Base-by-base conservation (phyloP, 139 green algal genomes). In the Ettlia oleoabundans region DNA sequence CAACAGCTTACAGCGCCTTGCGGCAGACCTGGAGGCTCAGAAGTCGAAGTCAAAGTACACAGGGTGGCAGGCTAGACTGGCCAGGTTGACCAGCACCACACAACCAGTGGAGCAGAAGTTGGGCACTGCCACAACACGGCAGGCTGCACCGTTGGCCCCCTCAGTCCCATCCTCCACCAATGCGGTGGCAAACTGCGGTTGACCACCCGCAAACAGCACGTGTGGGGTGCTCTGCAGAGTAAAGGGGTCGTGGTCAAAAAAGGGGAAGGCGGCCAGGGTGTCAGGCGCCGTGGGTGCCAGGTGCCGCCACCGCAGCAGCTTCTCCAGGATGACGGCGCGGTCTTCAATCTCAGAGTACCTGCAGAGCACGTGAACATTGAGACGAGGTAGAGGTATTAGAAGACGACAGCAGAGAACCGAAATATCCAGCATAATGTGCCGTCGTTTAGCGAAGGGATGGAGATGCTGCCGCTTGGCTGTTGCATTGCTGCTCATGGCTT, bases 201-300 rank as follows among this genome's bases (percentile, higher is more conserved):
- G 96, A 74, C 95, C 95, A 66, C 96, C 97, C 0, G 90, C 94
- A 82, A 99, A 99, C 74, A 97, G 93, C 18, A 99, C 92, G 81
- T 99, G 94, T 0, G 97, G 97, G 2, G 86, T 88, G n/a, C 78
- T 22, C 1, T 87, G 40, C n/a, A 99, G 33, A 28, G 99, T 89
- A 89, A 99, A 99, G 42, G 97, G 97, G 89, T 99, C 97, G 9
- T 76, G 30, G 73, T 96, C 91, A 32, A 88, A 63, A 83, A 95
- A 98, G 51, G 97, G 97, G 87, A 98, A 98, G 88, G 89, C 93
- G 24, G 94, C 90, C 33, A 99, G 93, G 13, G 97, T 99, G 89
- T 99, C 97, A n/a, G 97, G 97, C 3, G 95, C 94, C 38, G 95
- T 99, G 62, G 96, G 97, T 1, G 90, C 92, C 35, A 98, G 41